Evolutionary conservation across 371 early-diverging fungal species (phyloP).

Genomic region (Vairimorpha apis): DNA sequence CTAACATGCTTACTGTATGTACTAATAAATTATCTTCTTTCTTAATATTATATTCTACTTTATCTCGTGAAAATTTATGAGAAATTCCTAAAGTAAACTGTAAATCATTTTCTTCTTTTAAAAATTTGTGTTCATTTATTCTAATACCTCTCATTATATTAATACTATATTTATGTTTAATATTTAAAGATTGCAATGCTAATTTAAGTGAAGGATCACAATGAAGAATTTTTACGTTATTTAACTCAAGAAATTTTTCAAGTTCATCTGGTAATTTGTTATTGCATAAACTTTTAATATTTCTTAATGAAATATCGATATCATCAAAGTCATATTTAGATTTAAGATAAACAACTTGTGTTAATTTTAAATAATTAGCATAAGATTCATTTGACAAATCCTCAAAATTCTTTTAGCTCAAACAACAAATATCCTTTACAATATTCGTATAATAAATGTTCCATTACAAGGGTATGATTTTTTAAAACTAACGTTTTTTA

Average conservation of each 20-base stretch:
- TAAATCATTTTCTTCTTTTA: constrained; percentile 52
- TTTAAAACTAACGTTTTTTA: background rate
- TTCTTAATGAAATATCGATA: background rate
- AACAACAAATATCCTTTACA: constrained; percentile 47
- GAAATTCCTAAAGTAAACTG: constrained; percentile 62
- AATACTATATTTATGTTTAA: constrained; percentile 24
- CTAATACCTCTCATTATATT: constrained; percentile 47
- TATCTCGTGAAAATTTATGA: constrained; percentile 81
- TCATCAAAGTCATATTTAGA: constrained; percentile 4
- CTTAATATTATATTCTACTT: constrained; percentile 89
- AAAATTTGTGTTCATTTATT: constrained; percentile 25
- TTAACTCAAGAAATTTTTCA: constrained; percentile 42
- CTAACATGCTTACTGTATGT: constrained; percentile 76
- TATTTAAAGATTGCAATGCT: constrained; percentile 13
- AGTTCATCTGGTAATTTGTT: constrained; percentile 17
- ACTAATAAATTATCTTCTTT: constrained; percentile 81
- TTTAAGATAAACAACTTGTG: constrained; percentile 29
- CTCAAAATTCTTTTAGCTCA: constrained; percentile 39
- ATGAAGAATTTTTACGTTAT: constrained; percentile 44
- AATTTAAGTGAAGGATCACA: constrained; percentile 41
- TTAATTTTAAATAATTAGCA: constrained; percentile 40
- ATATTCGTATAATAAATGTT: constrained; percentile 55
- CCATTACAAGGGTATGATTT: background rate
- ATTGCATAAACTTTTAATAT: background rate
- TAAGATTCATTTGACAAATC: constrained; percentile 20